A percentile compares a stretch with the other conserved stretches of the same genome.
Conservation (phyloP, 129 eudicot genomes). For the Flaveria robusta region DNA sequence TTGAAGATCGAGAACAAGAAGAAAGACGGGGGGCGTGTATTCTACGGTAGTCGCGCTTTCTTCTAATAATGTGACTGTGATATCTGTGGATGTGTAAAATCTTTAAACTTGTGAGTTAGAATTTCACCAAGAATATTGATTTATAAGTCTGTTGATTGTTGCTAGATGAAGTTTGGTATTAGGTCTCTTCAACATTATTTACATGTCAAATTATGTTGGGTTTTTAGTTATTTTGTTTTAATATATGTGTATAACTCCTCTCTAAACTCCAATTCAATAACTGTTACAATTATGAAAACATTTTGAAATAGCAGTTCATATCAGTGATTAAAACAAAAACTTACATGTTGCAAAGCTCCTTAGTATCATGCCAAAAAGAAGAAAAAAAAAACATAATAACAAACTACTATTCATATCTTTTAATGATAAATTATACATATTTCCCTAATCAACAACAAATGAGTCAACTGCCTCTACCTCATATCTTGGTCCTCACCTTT, state of each 20-base stretch:
- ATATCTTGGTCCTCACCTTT: slow-evolving; percentile 51
- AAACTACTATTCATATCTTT: background rate
- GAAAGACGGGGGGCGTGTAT: slow-evolving; percentile 68
- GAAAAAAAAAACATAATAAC: background rate
- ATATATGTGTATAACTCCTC: no score
- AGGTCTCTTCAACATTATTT: slow-evolving; percentile 1
- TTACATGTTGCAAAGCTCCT: slow-evolving; percentile 16
- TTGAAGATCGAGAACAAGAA: slow-evolving; percentile 49
- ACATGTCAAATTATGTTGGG: background rate
- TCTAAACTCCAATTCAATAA: no score
- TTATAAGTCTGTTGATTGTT: slow-evolving; percentile 25
- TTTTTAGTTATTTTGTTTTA: slow-evolving; percentile 10
- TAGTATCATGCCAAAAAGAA: slow-evolving; percentile 1
- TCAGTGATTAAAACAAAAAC: slow-evolving; percentile 11
- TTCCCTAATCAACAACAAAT: slow-evolving; percentile 17
- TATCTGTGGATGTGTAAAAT: background rate
- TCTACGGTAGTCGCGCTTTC: slow-evolving; percentile 89
- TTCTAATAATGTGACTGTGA: slow-evolving; percentile 35
- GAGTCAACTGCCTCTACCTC: slow-evolving; percentile 29
- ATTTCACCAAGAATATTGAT: background rate
- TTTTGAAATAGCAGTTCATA: background rate
- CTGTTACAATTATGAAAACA: no score
- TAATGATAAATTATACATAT: background rate
- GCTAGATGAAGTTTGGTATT: slow-evolving; percentile 11
- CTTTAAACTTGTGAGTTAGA: slow-evolving; percentile 17